Base-by-base conservation (phyloP, 202 grass and related monocot species). In the Digitaria exilis region DNA sequence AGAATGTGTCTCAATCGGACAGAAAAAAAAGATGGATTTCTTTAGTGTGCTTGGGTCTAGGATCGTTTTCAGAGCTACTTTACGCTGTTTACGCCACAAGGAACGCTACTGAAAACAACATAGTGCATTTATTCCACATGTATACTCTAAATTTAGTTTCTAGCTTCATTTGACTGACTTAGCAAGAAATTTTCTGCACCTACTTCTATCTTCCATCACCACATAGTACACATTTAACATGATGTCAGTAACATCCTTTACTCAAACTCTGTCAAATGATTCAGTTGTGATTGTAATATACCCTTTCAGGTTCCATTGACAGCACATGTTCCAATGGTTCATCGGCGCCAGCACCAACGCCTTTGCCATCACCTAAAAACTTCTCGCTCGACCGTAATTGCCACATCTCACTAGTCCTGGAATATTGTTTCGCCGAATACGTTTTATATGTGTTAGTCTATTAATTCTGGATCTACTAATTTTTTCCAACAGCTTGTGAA, bases 291-390 rank as follows among this genome's bases (percentile, higher is more conserved):
- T 76, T 11, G 22, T 22, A 32, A 18, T 29, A 41, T 75, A 46
- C 57, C n/a, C 32, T 83, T 94, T 7, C 82, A 98, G 96, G 96
- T 84, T 87, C 77, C 75, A 77, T 99, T 29, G 80, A 92, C 79
- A 89, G 69, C 4, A 39, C 89, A 6, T 99, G 96, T 68, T 92
- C 45, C 31, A 90, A 84, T 9, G 65, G 59, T 31, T 80, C 89
- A 11, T 49, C 37, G 39, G 70, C 78, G 17, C 80, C 73, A 22
- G 71, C 85, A 55, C 83, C 87, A 0, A 18, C 71, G 1, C 85
- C 89, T 81, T 59, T 69, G 43, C 51, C 81, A n/a, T 3, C 85
- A 34, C 61, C 83, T 18, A 81, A 61, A 63, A 93, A 91, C 69
- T 54, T 86, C 80, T 93, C 92, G 52, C 34, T 92, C 16, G 73